Base-by-base conservation (phyloP, 192 early-diverging fungal genomes). In the Coemansia sp. region DNA sequence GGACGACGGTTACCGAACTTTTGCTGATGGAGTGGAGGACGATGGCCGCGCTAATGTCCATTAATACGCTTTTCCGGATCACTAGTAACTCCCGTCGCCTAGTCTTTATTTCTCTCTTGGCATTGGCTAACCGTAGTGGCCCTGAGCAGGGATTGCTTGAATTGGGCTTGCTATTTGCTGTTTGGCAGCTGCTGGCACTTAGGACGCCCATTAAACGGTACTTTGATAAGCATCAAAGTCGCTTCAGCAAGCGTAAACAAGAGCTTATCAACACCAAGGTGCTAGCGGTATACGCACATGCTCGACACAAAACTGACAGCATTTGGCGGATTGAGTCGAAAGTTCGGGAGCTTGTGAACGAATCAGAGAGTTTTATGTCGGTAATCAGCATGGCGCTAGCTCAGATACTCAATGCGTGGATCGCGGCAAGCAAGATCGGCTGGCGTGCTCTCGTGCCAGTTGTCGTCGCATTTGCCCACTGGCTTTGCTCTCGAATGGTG, bases 391-490 rank as follows among this genome's bases (percentile, higher is more conserved):
- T 46, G 3, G 9, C 58, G 1, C 18, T 67, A 9, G 57, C 45
- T 7, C 55, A 77, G 37, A 8, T 68, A 1, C 28, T 77, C 13
- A 64, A 68, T 20, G 33, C 51, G 2, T 77, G 74, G 74, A 35
- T 71, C 5, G 63, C 70, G 2, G 63, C 69, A 21, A 67, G 57
- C 59, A 60, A 34, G 18, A 51, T 77, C 28, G 74, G 74, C 2
- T 77, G 74, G 74, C 61, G 57, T 3, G 65, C 63, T 20, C 6
- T 77, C 10, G 67, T 77, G 33, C 74, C 74, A 1, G 60, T 67
- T 26, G 18, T 48, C 14, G 59, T 71, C 20, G 63, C 65, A 7
- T 38, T 63, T 33, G 45, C 11, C 0, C 64, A 66, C 35, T 35
- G 56, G 50, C 2, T 50, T 3, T 9, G 63, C n/a, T 65, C 71